Evolutionary conservation across 163 green algal species (phyloP).

Genomic region (Chloromonas sp.): DNA sequence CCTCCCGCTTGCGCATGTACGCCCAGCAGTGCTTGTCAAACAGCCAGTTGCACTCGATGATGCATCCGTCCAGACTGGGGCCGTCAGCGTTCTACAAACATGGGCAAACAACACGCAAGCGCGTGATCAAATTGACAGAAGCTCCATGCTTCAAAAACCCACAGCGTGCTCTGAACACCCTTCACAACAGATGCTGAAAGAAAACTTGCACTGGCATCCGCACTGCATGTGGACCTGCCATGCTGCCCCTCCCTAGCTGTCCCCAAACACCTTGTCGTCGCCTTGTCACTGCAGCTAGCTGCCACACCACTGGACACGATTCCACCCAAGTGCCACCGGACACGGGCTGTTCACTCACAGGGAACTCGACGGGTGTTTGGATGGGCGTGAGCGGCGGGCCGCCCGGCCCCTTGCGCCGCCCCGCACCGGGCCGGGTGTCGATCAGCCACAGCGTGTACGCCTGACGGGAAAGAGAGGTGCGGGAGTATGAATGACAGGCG

Average conservation of each 20-base stretch:
- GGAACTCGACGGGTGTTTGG: not conserved
- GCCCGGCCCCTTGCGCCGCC: not conserved
- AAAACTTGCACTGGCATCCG: no score
- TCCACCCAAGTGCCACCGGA: no score
- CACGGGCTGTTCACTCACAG: not conserved
- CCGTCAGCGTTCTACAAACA: slow-evolving; percentile 3
- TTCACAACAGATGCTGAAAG: no score
- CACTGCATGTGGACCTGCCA: no score
- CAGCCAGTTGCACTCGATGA: slow-evolving; percentile 89
- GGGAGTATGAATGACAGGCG: not conserved
- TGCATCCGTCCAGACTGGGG: slow-evolving; percentile 31
- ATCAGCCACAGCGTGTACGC: slow-evolving; percentile 7
- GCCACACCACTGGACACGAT: no score
- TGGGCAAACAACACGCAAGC: not conserved
- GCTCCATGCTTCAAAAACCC: no score
- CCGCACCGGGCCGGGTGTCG: not conserved
- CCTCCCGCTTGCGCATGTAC: slow-evolving; percentile 80
- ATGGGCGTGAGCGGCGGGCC: slow-evolving; percentile 1
- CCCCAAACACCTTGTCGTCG: no score
- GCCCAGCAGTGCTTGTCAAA: slow-evolving; percentile 56
- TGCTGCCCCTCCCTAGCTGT: no score
- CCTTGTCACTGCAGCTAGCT: no score
- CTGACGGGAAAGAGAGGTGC: not conserved
- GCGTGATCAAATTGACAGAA: not conserved
- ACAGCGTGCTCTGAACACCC: no score